Evolutionary conservation across 169 alveolate genomes (phyloP), one percentile per base, ranked within the genome.

Genomic region (Plasmodium yoelii): DNA sequence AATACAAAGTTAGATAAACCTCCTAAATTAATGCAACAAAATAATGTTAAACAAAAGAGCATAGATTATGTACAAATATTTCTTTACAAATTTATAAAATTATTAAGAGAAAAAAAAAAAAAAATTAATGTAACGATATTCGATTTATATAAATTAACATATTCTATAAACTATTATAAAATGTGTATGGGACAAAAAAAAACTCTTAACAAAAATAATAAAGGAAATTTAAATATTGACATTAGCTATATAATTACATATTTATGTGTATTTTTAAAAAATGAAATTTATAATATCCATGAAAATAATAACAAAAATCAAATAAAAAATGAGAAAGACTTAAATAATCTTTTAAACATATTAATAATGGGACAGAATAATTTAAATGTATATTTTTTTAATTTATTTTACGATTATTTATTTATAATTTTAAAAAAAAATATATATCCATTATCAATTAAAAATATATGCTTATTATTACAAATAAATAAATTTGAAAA

Each of bases 61-160:
- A 15, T 51, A 9, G 90, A 82, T 46, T 82, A 82, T 39, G 73
- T 82, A 22, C 65, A 39, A 46, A 82, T 55, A 24, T 47, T 82
- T 4, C 90, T 82, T 13, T 67, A 18, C 44, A 13, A 19, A 18
- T 28, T 82, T 26, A 55, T 34, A 26, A 19, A 82, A 10, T 42
- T 28, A 28, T 22, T 67, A 10, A 65, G 47, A 39, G 39, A 34
- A 53, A 15, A 55, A 9, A 65, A 67, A 67, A 56, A 9, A 15
- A 60, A 2, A 26, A 34, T 5, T 5, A 46, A 49, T 15, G 15
- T 63, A 44, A 34, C n/a, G n/a, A 49, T 82, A 53, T 22, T 28
- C n/a, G 73, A 82, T 44, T 46, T 82, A 15, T 82, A 65, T 49
- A 82, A 82, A 82, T 56, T 67, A 15, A 67, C 90, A 18, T 82